Evolutionary conservation across 2,329 filamentous ascomycete genomes (phyloP).

Genomic region (Tolypocladium inflatum): DNA sequence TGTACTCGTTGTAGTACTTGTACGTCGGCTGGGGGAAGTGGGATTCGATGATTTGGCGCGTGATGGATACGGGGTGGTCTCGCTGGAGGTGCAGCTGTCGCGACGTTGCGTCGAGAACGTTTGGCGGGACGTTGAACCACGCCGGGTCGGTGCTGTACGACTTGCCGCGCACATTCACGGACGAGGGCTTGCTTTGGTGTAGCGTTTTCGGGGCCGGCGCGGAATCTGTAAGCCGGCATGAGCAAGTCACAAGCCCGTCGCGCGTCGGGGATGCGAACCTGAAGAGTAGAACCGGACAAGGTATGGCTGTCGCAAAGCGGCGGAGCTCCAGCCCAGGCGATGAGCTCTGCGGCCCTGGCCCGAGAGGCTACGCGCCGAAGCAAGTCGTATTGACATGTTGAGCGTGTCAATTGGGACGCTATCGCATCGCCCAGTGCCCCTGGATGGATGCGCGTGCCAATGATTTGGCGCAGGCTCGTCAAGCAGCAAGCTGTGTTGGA

Average conservation of each 20-base stretch:
- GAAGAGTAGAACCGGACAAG: not conserved
- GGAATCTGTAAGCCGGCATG: not conserved
- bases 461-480: not conserved
- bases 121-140: constrained; percentile 77
- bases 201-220: not conserved
- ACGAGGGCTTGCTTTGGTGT: constrained; percentile 10
- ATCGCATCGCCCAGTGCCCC: not conserved
- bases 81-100: constrained; percentile 82
- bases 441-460: not conserved
- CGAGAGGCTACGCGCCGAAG: constrained; percentile 17
- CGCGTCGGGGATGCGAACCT: not conserved
- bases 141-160: constrained; percentile 57
- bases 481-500: not conserved
- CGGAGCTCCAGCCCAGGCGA: not conserved
- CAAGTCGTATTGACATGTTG: constrained; percentile 15
- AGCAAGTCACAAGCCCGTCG: not conserved
- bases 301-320: not conserved
- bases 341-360: constrained; percentile 11
- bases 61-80: constrained; percentile 85
- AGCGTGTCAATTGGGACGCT: not conserved
- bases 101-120: constrained; percentile 64
- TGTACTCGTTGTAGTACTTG: constrained; percentile 67
- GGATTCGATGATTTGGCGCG: constrained; percentile 83
- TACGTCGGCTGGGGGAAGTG: constrained; percentile 68
- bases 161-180: constrained; percentile 51